Conservation (phyloP, 129 eudicot species). For the Pittosporum tobira region DNA sequence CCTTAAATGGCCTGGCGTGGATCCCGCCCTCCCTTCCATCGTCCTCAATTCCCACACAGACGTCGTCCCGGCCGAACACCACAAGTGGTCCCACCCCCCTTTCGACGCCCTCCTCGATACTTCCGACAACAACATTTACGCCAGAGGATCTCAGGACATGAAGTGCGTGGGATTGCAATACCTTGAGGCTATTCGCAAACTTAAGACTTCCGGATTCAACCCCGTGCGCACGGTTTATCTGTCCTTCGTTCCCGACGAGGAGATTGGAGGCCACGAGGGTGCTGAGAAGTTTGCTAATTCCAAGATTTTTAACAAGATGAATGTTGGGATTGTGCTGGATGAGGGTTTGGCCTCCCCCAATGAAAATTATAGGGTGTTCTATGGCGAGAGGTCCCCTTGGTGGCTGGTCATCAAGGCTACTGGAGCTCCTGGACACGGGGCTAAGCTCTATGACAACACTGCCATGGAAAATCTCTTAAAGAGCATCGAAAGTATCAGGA, state of each 20-base stretch:
- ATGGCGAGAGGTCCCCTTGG: conserved; percentile 79
- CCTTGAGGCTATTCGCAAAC: conserved; percentile 76
- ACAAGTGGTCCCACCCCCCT: conserved; percentile 69
- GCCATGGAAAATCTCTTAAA: conserved; percentile 87
- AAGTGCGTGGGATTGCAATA: conserved; percentile 92
- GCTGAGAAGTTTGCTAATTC: conserved; percentile 58
- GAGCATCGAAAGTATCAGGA: conserved; percentile 85
- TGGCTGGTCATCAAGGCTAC: conserved; percentile 74
- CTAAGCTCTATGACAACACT: conserved; percentile 80
- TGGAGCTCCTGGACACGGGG: conserved; percentile 93
- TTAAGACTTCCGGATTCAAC: conserved; percentile 43
- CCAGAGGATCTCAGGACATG: conserved; percentile 98
- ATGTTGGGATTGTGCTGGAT: conserved; percentile 77
- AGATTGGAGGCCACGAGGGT: conserved; percentile 89
- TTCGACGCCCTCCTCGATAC: conserved; percentile 46
- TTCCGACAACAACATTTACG: conserved; percentile 36
- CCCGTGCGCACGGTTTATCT: conserved; percentile 62
- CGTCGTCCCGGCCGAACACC: conserved; percentile 73
- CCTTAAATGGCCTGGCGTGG: conserved; percentile 73
- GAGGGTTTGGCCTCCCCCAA: conserved; percentile 79
- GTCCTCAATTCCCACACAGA: conserved; percentile 91
- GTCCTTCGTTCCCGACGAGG: conserved; percentile 90
- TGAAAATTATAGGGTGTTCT: conserved; percentile 53
- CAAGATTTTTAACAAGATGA: conserved; percentile 54
- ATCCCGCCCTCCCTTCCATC: conserved; percentile 51